Percentiles rank a stretch among this genome's conserved stretches.
Evolutionary conservation across 2,329 filamentous ascomycete genomes (phyloP).

Genomic region (Trichoderma asperellum): DNA sequence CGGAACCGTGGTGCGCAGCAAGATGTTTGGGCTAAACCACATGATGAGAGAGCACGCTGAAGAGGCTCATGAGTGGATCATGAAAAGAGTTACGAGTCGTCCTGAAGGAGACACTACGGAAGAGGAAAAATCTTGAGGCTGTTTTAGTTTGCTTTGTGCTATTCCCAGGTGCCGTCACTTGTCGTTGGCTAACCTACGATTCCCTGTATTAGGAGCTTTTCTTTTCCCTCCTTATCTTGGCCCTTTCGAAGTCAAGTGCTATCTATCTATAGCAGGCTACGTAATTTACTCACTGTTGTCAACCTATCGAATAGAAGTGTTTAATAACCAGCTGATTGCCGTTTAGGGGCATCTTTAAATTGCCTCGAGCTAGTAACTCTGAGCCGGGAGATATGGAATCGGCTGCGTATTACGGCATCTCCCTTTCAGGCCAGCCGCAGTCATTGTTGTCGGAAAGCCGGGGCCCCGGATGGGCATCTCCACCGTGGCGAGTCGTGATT

Average conservation of each 20-base stretch:
- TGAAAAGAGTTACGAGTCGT: slow-evolving; percentile 42
- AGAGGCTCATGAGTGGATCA: slow-evolving; percentile 58
- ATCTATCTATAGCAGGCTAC: not conserved
- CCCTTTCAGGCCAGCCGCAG: not conserved
- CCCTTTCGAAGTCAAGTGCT: not conserved
- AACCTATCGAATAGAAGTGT: not conserved
- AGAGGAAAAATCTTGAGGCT: slow-evolving; percentile 44
- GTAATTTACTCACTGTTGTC: not conserved
- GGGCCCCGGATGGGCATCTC: not conserved
- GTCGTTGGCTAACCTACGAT: slow-evolving; percentile 9
- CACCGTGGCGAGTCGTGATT: slow-evolving; percentile 5
- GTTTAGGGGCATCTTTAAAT: not conserved
- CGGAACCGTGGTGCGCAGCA: slow-evolving; percentile 59
- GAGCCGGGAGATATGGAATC: not conserved
- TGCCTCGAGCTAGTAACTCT: not conserved
- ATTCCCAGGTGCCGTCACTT: not conserved
- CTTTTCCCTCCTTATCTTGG: not conserved
- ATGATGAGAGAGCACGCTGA: slow-evolving; percentile 61
- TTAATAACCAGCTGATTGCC: not conserved
- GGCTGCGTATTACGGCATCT: not conserved
- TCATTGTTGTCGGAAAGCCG: not conserved
- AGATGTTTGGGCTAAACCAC: slow-evolving; percentile 51
- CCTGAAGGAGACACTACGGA: slow-evolving; percentile 53
- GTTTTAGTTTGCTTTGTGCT: not conserved
- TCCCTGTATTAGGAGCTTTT: not conserved